A percentile compares a stretch with the other conserved stretches of the same genome.
Evolutionary conservation across 1,284 basidiomycete genomes (phyloP).

Genomic region (Schizophyllum commune): DNA sequence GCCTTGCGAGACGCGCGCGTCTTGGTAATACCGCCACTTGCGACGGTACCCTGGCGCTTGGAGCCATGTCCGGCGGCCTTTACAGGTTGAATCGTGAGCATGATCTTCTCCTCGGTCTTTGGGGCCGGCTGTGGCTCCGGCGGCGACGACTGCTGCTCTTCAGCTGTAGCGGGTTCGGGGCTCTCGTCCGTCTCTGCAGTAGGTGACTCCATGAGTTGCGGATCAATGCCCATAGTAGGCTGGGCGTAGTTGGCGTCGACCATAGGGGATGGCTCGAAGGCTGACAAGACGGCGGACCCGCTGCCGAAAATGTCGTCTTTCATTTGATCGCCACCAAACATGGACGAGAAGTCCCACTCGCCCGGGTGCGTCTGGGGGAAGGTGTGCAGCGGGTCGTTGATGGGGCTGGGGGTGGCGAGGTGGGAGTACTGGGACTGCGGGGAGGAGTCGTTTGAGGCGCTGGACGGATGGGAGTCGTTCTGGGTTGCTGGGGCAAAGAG

Average conservation of each 20-base stretch:
- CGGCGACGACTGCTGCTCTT: neutral
- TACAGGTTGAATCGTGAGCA: slow-evolving; percentile 33
- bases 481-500: neutral
- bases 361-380: neutral
- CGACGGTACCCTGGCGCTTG: slow-evolving; percentile 61
- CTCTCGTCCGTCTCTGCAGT: slow-evolving; percentile 6
- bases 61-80: slow-evolving; percentile 57
- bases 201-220: slow-evolving; percentile 38
- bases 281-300: slow-evolving; percentile 7
- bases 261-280: slow-evolving; percentile 9
- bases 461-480: neutral
- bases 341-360: neutral
- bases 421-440: slow-evolving; percentile 10
- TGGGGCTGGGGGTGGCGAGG: slow-evolving; percentile 11
- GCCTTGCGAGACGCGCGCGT: slow-evolving; percentile 17
- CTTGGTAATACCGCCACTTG: slow-evolving; percentile 65
- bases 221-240: slow-evolving; percentile 32
- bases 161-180: slow-evolving; percentile 6
- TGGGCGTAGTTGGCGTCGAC: slow-evolving; percentile 11
- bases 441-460: slow-evolving; percentile 11
- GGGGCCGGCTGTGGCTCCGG: slow-evolving; percentile 9
- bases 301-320: slow-evolving; percentile 11
- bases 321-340: slow-evolving; percentile 4
- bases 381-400: slow-evolving; percentile 6
- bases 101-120: slow-evolving; percentile 8